Conservation (phyloP, 805 yeast species). For the Ogataea nonfermentans region DNA sequence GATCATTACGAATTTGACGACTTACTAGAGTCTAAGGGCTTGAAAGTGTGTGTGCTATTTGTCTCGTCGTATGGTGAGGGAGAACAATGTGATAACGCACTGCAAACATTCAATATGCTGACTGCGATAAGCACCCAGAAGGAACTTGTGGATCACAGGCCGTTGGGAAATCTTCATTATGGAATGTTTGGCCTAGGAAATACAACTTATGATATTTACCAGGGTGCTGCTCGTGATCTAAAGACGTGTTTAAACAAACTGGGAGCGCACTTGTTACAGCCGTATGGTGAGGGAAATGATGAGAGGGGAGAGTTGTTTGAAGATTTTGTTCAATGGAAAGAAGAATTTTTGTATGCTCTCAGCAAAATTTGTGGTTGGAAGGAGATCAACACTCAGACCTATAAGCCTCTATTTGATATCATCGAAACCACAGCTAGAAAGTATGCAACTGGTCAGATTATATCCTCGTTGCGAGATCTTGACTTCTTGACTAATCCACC, state of each 20-base stretch:
- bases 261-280: slow-evolving; percentile 62
- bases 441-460: slow-evolving; percentile 31
- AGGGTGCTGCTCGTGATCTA: slow-evolving; percentile 68
- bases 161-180: slow-evolving; percentile 51
- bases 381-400: slow-evolving; percentile 64
- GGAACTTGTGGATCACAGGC: slow-evolving; percentile 34
- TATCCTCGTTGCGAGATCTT: slow-evolving; percentile 18
- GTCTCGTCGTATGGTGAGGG: slow-evolving; percentile 96
- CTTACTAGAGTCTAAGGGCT: slow-evolving; percentile 54
- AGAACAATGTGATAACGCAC: slow-evolving; percentile 91
- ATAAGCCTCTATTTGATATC: slow-evolving; percentile 58
- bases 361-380: slow-evolving; percentile 54
- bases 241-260: slow-evolving; percentile 49
- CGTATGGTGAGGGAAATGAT: slow-evolving; percentile 86
- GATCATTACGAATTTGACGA: slow-evolving; percentile 75
- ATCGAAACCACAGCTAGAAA: slow-evolving; percentile 29
- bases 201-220: slow-evolving; percentile 84
- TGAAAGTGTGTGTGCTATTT: slow-evolving; percentile 48
- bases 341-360: slow-evolving; percentile 64
- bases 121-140: background rate
- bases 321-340: slow-evolving; percentile 88
- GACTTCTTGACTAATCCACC: slow-evolving; percentile 22
- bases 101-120: slow-evolving; percentile 56
- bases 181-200: slow-evolving; percentile 89
- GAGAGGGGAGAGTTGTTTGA: slow-evolving; percentile 89